Conservation (phyloP, 768 basidiomycete species). For the Suillus sp. region DNA sequence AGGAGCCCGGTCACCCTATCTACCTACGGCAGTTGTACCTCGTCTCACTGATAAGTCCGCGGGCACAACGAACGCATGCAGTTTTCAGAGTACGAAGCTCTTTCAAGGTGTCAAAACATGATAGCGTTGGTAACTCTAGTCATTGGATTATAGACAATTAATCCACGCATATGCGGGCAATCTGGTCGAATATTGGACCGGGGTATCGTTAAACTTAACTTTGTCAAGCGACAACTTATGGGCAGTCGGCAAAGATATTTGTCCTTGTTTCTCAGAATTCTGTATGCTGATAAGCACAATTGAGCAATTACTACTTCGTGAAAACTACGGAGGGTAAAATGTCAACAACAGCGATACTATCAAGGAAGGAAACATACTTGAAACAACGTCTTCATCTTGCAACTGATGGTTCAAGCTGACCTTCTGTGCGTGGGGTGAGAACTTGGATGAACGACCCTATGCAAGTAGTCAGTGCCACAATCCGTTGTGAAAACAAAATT, state of each 20-base stretch:
- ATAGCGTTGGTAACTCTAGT: not conserved
- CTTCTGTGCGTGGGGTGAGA: slow-evolving; percentile 92
- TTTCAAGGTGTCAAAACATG: not conserved
- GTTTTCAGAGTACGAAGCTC: not conserved
- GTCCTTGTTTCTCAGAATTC: not conserved
- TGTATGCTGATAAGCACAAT: not conserved
- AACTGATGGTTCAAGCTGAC: slow-evolving; percentile 84
- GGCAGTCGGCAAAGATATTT: not conserved
- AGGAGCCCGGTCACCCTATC: no score
- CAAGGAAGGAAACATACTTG: slow-evolving; percentile 55
- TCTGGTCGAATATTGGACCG: not conserved
- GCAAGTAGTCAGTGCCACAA: slow-evolving; percentile 7
- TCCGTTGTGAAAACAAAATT: slow-evolving; percentile 5
- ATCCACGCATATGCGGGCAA: not conserved
- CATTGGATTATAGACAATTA: not conserved
- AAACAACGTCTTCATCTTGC: slow-evolving; percentile 87
- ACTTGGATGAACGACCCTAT: slow-evolving; percentile 93
- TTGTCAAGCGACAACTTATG: not conserved
- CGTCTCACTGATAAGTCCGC: not conserved
- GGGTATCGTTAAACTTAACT: not conserved
- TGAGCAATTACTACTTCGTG: not conserved
- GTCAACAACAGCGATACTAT: slow-evolving; percentile 1
- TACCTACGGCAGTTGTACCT: not conserved
- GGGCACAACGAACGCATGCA: not conserved
- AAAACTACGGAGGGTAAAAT: not conserved